Percentiles rank a stretch among this genome's conserved stretches.
Evolutionary conservation across 345 rosid species (phyloP).

Genomic region (Melastoma malabathricum): DNA sequence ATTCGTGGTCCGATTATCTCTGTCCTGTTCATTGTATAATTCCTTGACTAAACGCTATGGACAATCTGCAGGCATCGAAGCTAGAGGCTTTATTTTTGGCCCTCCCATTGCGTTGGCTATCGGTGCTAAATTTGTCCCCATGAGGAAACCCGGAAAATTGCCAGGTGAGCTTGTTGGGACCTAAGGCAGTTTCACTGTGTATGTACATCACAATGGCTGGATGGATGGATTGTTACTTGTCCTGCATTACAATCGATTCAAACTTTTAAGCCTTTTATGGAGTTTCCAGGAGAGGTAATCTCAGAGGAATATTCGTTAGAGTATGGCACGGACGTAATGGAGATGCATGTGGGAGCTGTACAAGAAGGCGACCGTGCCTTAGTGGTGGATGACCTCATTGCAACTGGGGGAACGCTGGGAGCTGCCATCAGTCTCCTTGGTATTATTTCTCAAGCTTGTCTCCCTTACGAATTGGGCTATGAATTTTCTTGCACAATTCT

Average conservation of each 20-base stretch:
- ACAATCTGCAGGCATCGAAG: constrained; percentile 65
- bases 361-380: constrained; percentile 79
- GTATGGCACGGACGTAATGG: constrained; percentile 87
- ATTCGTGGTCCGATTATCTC: too few relatives aligned
- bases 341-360: constrained; percentile 98
- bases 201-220: too few relatives aligned
- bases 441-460: constrained; percentile 14
- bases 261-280: too few relatives aligned
- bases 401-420: constrained; percentile 86
- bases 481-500: background rate
- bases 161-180: constrained; percentile 43
- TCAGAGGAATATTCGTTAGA: constrained; percentile 89
- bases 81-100: constrained; percentile 96
- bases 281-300: constrained; percentile 61
- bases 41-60: background rate
- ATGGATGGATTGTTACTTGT: too few relatives aligned
- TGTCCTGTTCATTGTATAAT: too few relatives aligned
- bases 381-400: constrained; percentile 84
- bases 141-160: constrained; percentile 92
- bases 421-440: constrained; percentile 96
- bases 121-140: constrained; percentile 96
- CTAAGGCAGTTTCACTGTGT: background rate
- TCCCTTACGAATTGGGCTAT: background rate
- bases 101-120: constrained; percentile 98
- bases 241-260: too few relatives aligned